Conservation (phyloP, 2,329 filamentous ascomycete genomes). For the Apiospora kogelbergensis region DNA sequence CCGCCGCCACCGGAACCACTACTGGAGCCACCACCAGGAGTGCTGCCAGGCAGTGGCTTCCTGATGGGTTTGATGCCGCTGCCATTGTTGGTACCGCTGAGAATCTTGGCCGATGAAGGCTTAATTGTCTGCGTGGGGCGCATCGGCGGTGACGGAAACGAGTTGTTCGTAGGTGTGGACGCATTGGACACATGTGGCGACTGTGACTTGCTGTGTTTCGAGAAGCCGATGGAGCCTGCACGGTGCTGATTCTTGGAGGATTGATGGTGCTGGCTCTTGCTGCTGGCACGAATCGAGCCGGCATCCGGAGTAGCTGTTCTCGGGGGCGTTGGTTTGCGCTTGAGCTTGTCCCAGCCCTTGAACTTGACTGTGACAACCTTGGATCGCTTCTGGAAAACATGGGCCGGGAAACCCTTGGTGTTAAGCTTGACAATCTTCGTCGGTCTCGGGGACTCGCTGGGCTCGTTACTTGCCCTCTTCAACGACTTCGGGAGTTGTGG, state of each 20-base stretch:
- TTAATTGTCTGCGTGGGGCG: background rate
- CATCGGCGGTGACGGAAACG: conserved; percentile 8
- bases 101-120: background rate
- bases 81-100: conserved; percentile 12
- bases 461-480: conserved; percentile 30
- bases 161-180: conserved; percentile 14
- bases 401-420: conserved; percentile 25
- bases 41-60: conserved; percentile 19
- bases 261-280: conserved; percentile 23
- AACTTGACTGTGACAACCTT: conserved; percentile 30
- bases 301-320: conserved; percentile 16
- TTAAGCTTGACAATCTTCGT: conserved; percentile 33
- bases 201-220: conserved; percentile 5
- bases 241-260: conserved; percentile 12
- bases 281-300: conserved; percentile 28
- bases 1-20: background rate
- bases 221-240: background rate
- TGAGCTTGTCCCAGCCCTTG: conserved; percentile 26
- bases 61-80: conserved; percentile 21
- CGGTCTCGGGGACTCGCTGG: conserved; percentile 25
- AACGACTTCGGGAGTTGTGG: conserved; percentile 11
- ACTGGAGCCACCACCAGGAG: background rate
- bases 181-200: conserved; percentile 8
- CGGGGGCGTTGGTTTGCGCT: conserved; percentile 17
- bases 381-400: conserved; percentile 20